Evolutionary conservation across 108 stramenopile species (phyloP), one percentile per base, ranked within the genome.

Genomic region (Conticribra weissflogii): DNA sequence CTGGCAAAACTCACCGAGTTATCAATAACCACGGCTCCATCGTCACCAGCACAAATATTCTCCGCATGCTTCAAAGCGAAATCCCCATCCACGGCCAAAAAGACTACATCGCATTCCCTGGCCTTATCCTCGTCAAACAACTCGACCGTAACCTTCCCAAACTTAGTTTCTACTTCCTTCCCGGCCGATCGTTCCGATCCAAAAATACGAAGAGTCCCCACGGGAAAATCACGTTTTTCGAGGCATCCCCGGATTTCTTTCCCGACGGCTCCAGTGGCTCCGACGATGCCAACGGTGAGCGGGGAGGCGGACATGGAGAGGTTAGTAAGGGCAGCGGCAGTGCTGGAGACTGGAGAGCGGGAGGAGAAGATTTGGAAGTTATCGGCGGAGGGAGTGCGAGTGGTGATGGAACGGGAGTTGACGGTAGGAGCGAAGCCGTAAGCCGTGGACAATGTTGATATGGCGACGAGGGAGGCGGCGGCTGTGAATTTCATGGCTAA

Each of bases 231-330:
- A 17, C 93, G 83, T 54, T 85, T 86, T 52, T 93, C 92, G 58
- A 99, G 76, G 54, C 84, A 85, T 21, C 87, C 76, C 22, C 96
- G 88, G 63, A 99, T 92, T 79, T 99, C 98, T 69, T 95, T 91
- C 2, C 98, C 98, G 3, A 99, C 98, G 33, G 98, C 98, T 22
- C 98, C 98, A 5, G 98, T 97, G 44, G 97, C 97, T 45, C 98
- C 98, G 23, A 97, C 96, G 63, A 98, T 92, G 27, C 95, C 98
- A 28, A 98, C 96, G n/a, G 74, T 89, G 70, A 74, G 36, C n/a
- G 66, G 30, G 4, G 34, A 16, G 29, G 60, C 60, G 30, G 67
- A 54, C 61, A 76, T 68, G 33, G 14, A 34, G 1, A 62, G 46
- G 16, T 60, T 55, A 15, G 65, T 50, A 7, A 0, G 72, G 2